phyloP scores from a whole-genome alignment of 345 rosid species.

The Brassica juncea region DNA sequence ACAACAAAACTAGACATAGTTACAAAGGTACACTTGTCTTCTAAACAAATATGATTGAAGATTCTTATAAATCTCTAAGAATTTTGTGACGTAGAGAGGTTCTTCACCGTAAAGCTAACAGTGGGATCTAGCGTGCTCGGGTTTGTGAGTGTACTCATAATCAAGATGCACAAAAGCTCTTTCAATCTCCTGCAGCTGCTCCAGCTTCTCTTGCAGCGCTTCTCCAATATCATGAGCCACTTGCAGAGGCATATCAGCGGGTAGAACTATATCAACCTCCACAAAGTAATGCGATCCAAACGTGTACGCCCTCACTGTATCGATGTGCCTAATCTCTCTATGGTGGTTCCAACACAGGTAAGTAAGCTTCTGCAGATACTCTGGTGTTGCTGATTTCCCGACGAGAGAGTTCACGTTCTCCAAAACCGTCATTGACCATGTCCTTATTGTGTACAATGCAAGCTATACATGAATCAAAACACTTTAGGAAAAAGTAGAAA shows the following conservation, averaged over 20 bases:
- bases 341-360: slow-evolving; percentile 99
- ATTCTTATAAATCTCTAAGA: not conserved
- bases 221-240: slow-evolving; percentile 96
- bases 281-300: slow-evolving; percentile 97
- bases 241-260: slow-evolving; percentile 83
- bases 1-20: not conserved
- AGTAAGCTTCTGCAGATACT: slow-evolving; percentile 84
- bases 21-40: slow-evolving; percentile 15
- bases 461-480: slow-evolving; percentile 52
- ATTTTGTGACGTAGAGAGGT: not conserved
- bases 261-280: slow-evolving; percentile 94
- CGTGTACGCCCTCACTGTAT: slow-evolving; percentile 96
- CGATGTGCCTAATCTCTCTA: slow-evolving; percentile 80
- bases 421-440: slow-evolving; percentile 95
- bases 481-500: not conserved
- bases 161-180: slow-evolving; percentile 98
- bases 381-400: slow-evolving; percentile 86
- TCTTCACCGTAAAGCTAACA: slow-evolving; percentile 31
- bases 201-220: slow-evolving; percentile 87
- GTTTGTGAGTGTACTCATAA: slow-evolving; percentile 91
- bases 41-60: not conserved
- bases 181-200: slow-evolving; percentile 82
- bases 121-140: slow-evolving; percentile 80
- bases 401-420: slow-evolving; percentile 94
- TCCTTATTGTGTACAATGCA: slow-evolving; percentile 91